Evolutionary conservation across 768 basidiomycete genomes (phyloP), one percentile per base, ranked within the genome.

Genomic region (Galerina sulciceps): DNA sequence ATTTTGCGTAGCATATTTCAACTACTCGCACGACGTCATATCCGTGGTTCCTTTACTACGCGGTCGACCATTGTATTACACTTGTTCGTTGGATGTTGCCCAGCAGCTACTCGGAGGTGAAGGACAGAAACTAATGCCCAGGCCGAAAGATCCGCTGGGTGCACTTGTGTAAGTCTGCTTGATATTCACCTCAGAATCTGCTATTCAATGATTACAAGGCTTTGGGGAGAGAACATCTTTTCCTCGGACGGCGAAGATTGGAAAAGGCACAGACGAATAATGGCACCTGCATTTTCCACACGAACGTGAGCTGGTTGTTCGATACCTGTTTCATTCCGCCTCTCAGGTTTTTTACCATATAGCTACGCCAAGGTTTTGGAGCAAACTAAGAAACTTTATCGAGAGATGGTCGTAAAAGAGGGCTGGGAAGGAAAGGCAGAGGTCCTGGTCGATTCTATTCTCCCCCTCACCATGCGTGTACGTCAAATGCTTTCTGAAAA

Each of bases 61-160:
- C 34, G 69, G 69, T 3, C 46, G 43, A 20, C 43, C 65, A 11
- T 57, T 49, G 22, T 67, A 62, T 40, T 65, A 57, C 38, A 69
- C 63, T 23, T 60, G 69, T 34, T 70, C 69, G 17, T 46, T 65
- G 3, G 66, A 70, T 46, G 67, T 70, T 37, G 45, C 65, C 26
- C 60, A 64, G 46, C 69, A 70, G 52, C 42, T 70, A 10, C 60
- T 70, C 2, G 53, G 53, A 4, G 59, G 50, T 47, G 67, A 70
- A 53, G 41, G 47, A 9, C 67, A 61, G 42, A 31, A 8, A 31
- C 26, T 31, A 2, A 37, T 66, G 2, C 37, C 58, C 10, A 67
- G 65, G 35, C 65, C 66, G 2, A 40, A 36, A 14, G 46, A 38
- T 18, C 51, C 54, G 20, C 40, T 13, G 13, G 40, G 15, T 6